Conservation (phyloP, 805 yeast genomes). For the Wickerhamomyces pijperi region DNA sequence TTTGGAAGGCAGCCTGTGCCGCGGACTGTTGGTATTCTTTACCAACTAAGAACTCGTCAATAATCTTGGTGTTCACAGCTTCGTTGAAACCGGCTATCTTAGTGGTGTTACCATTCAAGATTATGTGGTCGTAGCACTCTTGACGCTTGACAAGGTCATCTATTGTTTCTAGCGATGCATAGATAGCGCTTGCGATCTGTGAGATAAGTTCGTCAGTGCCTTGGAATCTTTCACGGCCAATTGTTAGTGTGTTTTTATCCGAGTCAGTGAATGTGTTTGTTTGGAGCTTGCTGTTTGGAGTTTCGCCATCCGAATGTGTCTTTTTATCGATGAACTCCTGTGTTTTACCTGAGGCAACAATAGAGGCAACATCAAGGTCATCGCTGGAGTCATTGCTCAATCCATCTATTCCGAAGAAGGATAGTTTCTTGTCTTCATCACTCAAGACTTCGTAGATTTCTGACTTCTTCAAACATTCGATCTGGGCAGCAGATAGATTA, state of each 20-base stretch:
- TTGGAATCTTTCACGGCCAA: slow-evolving; percentile 87
- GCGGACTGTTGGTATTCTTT: slow-evolving; percentile 18
- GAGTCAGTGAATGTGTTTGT: slow-evolving; percentile 60
- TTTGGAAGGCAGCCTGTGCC: slow-evolving; percentile 20
- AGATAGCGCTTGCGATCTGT: slow-evolving; percentile 41
- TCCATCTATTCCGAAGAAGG: slow-evolving; percentile 51
- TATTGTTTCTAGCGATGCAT: slow-evolving; percentile 39
- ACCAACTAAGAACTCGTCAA: slow-evolving; percentile 40
- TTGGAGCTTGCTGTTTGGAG: slow-evolving; percentile 58
- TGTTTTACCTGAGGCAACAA: slow-evolving; percentile 70
- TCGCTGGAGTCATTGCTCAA: slow-evolving; percentile 49
- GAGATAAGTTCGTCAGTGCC: slow-evolving; percentile 58
- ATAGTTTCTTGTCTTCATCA: slow-evolving; percentile 50
- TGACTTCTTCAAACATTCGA: slow-evolving; percentile 67
- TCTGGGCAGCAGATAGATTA: slow-evolving; percentile 39
- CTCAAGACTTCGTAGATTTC: slow-evolving; percentile 69
- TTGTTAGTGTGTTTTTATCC: slow-evolving; percentile 39
- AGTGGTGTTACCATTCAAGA: slow-evolving; percentile 70
- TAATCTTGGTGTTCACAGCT: slow-evolving; percentile 48
- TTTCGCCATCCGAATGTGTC: slow-evolving; percentile 33
- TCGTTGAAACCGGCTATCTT: slow-evolving; percentile 69
- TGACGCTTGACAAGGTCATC: slow-evolving; percentile 64
- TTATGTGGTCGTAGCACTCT: slow-evolving; percentile 75
- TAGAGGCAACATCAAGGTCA: slow-evolving; percentile 77
- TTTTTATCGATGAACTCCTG: slow-evolving; percentile 60